These are phyloP conservation scores for Melaleuca alternifolia DNA, from an alignment of 345 rosid species.

Conservation along the genomic window DNA sequence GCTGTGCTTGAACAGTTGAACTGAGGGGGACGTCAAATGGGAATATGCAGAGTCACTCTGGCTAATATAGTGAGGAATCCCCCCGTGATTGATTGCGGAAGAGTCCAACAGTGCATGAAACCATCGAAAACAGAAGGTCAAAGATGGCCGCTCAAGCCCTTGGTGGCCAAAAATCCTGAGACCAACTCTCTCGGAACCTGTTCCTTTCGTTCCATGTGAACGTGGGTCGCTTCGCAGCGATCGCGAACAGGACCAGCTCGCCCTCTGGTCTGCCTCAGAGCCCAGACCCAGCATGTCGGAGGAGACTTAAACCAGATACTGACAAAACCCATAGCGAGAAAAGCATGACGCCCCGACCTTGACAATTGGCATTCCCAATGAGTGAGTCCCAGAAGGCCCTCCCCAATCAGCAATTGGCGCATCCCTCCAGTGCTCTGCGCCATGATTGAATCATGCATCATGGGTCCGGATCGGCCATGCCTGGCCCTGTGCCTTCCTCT, in stretches of 20 bases:
- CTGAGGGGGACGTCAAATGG: not conserved
- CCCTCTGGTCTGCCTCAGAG: not conserved
- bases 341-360: not conserved
- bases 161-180: not conserved
- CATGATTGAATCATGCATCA: not conserved
- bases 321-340: not conserved
- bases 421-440: not conserved
- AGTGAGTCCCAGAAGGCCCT: not conserved
- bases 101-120: not conserved
- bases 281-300: not conserved
- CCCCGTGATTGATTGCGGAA: not conserved
- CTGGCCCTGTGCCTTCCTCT: not conserved
- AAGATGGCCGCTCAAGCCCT: not conserved
- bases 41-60: not conserved
- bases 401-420: not conserved
- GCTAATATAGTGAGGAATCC: no score
- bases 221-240: not conserved
- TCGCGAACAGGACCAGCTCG: not conserved
- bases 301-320: not conserved
- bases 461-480: not conserved
- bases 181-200: not conserved
- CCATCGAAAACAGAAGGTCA: not conserved
- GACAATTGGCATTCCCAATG: not conserved
- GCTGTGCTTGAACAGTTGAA: not conserved
- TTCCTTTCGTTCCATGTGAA: not conserved